Evolutionary conservation across 257 asterid species (phyloP).

Genomic region (Rauvolfia tetraphylla): DNA sequence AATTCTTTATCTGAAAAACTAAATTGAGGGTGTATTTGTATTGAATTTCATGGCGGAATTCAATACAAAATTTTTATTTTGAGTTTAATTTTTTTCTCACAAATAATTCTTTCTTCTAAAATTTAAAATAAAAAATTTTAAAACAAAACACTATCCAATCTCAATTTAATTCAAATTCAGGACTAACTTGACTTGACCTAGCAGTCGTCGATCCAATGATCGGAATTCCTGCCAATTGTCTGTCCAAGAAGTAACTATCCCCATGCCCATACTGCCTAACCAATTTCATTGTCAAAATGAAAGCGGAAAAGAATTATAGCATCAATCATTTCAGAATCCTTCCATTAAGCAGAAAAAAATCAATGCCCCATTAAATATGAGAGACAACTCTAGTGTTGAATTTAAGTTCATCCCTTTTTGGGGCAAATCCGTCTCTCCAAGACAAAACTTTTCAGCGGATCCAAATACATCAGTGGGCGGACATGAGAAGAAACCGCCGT

Average conservation of each 20-base stretch:
- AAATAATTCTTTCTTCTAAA: too few relatives aligned
- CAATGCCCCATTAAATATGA: background rate
- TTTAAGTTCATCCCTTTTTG: conserved; percentile 4
- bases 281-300: background rate
- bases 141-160: too few relatives aligned
- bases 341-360: background rate
- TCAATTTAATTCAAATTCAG: too few relatives aligned
- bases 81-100: too few relatives aligned
- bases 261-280: background rate
- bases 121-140: too few relatives aligned
- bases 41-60: too few relatives aligned
- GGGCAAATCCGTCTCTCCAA: background rate
- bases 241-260: background rate
- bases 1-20: too few relatives aligned
- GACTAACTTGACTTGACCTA: too few relatives aligned
- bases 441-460: background rate
- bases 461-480: background rate
- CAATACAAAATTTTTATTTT: too few relatives aligned
- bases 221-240: background rate
- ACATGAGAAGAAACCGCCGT: conserved; percentile 3
- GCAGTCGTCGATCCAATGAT: too few relatives aligned
- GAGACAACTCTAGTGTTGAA: conserved; percentile 1
- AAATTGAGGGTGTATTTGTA: too few relatives aligned
- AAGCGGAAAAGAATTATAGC: background rate
- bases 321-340: background rate